Evolutionary conservation across 2,329 filamentous ascomycete genomes (phyloP), one percentile per base, ranked within the genome.

Genomic region (Colletotrichum tanaceti): DNA sequence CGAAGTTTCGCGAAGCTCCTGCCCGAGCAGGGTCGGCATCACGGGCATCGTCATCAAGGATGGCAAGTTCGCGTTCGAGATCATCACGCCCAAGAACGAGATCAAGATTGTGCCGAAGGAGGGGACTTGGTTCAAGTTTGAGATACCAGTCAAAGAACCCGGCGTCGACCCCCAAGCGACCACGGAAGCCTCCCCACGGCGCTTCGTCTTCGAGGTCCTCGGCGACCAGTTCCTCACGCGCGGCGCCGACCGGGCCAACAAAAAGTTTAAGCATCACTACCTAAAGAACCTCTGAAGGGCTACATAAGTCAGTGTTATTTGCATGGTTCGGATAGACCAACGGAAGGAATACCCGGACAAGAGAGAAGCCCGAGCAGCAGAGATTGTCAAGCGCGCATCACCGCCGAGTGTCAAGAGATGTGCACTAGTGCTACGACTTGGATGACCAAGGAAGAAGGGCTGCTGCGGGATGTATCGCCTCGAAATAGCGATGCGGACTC

Each of bases 11-110:
- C 83, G 94, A 73, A 96, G 94, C 78, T 82, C 87, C 38, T 98
- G 94, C 77, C 87, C 91, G 18, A 90, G 92, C 62, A 85, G 95
- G 18, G 94, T 99, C 0, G 95, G 96, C 0, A 80, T 95, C 62
- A 88, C 85, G 74, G 96, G 96, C 18, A 95, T 98, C 73, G 92
- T 98, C 69, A 89, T 98, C 47, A 90, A 93, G 77, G 96, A 99
- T 81, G 91, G 92, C 59, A 93, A 91, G 77, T 95, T 92, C 75
- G 90, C 91, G 1, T 93, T 98, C 79, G 92, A 97, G 78, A 81
- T 99, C 70, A 86, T 98, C 46, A 97, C 93, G 3, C 83, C 79
- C 74, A 85, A 84, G 73, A 86, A 94, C 79, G 83, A 86, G 72
- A 75, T 96, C 50, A 97, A 96, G 82, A 84, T 89, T 47, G 85